These are phyloP conservation scores for Cantharellus cinnabarinus DNA, from an alignment of 768 basidiomycete genomes.

Conservation along the genomic window DNA sequence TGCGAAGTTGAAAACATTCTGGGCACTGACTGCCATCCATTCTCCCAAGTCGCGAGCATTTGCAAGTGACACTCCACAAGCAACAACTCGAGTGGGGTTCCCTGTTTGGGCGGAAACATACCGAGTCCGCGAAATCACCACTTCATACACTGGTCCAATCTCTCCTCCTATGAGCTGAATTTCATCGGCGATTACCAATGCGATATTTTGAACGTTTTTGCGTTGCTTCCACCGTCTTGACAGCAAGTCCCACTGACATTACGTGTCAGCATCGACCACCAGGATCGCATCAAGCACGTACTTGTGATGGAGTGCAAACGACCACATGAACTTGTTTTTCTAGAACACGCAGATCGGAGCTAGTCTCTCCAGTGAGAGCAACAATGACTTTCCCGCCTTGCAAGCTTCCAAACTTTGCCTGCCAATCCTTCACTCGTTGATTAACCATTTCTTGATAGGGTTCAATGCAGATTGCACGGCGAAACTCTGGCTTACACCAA, in stretches of 20 bases:
- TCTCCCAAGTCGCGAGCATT: conserved; percentile 92
- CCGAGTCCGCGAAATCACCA: conserved; percentile 87
- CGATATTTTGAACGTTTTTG: conserved; percentile 89
- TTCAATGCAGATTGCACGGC: conserved; percentile 82
- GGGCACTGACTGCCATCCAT: conserved; percentile 89
- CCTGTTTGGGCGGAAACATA: conserved; percentile 91
- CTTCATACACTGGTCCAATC: conserved; percentile 90
- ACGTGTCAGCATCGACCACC: not conserved
- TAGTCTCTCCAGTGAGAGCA: conserved; percentile 83
- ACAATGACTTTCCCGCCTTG: conserved; percentile 91
- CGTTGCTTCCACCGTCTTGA: conserved; percentile 91
- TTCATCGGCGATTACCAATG: conserved; percentile 85
- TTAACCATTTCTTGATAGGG: conserved; percentile 98
- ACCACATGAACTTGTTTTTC: conserved; percentile 76
- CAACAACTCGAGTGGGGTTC: conserved; percentile 81
- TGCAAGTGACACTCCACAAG: conserved; percentile 84
- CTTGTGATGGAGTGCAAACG: conserved; percentile 83
- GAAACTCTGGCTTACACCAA: conserved; percentile 72
- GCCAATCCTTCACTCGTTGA: conserved; percentile 74
- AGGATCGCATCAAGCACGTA: conserved; percentile 13
- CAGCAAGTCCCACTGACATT: conserved; percentile 72
- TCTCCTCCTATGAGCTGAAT: conserved; percentile 88
- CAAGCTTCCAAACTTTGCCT: conserved; percentile 53
- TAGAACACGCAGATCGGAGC: conserved; percentile 70
- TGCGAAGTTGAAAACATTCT: conserved; percentile 95